A percentile compares a stretch with the other conserved stretches of the same genome.
Conservation (phyloP, 768 basidiomycete genomes). For the Lactarius trivialis region DNA sequence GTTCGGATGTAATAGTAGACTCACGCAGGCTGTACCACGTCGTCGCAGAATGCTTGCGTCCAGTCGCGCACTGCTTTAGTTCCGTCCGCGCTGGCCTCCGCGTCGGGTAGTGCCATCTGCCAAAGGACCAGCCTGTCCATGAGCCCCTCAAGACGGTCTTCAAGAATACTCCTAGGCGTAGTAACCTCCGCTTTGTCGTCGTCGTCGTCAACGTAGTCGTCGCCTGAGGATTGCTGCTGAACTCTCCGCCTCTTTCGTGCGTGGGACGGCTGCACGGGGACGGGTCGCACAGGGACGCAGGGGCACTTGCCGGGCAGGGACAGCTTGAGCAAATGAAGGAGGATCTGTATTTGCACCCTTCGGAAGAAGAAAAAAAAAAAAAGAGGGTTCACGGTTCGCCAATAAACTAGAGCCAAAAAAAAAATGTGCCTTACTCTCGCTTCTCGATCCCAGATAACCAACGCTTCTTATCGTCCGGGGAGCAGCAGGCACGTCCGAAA, state of each 20-base stretch:
- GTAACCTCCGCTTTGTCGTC: neutral
- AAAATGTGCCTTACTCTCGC: constrained; percentile 42
- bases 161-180: constrained; percentile 26
- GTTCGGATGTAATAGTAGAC: constrained; percentile 23
- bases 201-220: constrained; percentile 8
- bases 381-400: neutral
- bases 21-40: constrained; percentile 59
- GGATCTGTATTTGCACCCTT: constrained; percentile 71
- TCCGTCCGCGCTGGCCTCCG: constrained; percentile 25
- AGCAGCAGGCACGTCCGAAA: constrained; percentile 17
- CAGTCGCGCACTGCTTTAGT: constrained; percentile 42
- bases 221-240: constrained; percentile 23
- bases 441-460: constrained; percentile 22
- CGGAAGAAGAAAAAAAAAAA: too few species aligned
- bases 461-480: constrained; percentile 33
- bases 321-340: constrained; percentile 60
- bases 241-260: constrained; percentile 20
- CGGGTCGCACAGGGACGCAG: constrained; percentile 24
- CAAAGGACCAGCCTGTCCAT: constrained; percentile 71
- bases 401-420: neutral
- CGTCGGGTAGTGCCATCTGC: constrained; percentile 50
- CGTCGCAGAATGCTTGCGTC: constrained; percentile 67
- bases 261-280: constrained; percentile 11
- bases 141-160: constrained; percentile 62
- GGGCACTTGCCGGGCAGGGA: constrained; percentile 46